Conservation (phyloP, 768 basidiomycete species). For the Mycena pura region DNA sequence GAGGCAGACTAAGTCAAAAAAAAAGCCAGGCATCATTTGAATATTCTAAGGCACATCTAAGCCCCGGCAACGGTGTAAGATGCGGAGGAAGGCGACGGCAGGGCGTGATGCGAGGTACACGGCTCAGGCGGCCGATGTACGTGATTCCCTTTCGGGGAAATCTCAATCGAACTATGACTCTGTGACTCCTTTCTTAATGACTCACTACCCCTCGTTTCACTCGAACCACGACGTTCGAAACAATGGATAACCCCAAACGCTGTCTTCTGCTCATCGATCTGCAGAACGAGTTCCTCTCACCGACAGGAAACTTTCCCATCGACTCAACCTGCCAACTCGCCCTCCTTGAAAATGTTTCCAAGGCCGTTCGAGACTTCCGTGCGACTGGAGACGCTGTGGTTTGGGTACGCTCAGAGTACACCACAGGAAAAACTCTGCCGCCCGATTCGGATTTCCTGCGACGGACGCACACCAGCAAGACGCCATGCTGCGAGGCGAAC, state of each 20-base stretch:
- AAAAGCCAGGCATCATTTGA: too few relatives aligned
- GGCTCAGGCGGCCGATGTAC: too few relatives aligned
- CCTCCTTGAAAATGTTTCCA: constrained; percentile 26
- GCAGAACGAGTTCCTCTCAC: constrained; percentile 36
- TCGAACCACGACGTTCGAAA: background rate
- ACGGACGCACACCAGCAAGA: constrained; percentile 32
- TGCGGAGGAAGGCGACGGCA: too few relatives aligned
- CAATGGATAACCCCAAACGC: background rate
- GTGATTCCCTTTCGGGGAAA: too few relatives aligned
- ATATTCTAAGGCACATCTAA: too few relatives aligned
- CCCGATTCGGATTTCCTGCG: constrained; percentile 21
- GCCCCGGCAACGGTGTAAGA: too few relatives aligned
- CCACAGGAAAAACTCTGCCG: background rate
- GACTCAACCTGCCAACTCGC: constrained; percentile 19
- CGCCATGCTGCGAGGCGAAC: constrained; percentile 32
- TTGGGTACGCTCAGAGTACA: constrained; percentile 35
- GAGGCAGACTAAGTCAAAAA: too few relatives aligned
- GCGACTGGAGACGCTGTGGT: constrained; percentile 20
- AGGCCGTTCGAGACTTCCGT: constrained; percentile 24
- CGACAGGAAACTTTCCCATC: constrained; percentile 31
- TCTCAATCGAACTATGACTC: too few relatives aligned
- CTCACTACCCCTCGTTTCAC: background rate
- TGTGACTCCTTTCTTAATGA: background rate
- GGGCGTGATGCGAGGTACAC: too few relatives aligned
- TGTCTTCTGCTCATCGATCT: constrained; percentile 37